phyloP scores from a whole-genome alignment of 805 yeast genomes.

The Wickerhamiella cacticola region DNA sequence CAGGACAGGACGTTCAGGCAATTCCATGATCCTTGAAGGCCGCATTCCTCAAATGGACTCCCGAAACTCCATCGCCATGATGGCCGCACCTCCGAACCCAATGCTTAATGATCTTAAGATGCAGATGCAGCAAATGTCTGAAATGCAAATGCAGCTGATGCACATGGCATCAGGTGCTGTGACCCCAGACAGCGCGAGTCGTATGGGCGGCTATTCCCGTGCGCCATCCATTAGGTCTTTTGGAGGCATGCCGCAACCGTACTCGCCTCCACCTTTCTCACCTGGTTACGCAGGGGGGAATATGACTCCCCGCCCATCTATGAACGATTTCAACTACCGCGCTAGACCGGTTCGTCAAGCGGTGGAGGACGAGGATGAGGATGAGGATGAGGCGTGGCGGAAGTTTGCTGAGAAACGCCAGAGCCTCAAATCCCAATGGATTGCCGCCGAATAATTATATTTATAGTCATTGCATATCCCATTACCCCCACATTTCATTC shows the following conservation, averaged over 20 bases:
- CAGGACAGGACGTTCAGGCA: slow-evolving; percentile 16
- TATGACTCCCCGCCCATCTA: not conserved
- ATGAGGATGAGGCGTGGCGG: slow-evolving; percentile 20
- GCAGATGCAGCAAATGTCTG: slow-evolving; percentile 28
- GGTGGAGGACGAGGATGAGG: slow-evolving; percentile 18
- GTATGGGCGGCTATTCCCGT: slow-evolving; percentile 6
- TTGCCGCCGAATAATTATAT: slow-evolving; percentile 4
- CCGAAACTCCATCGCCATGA: slow-evolving; percentile 7
- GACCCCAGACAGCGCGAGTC: not conserved
- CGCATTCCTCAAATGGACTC: not conserved
- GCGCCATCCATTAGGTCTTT: slow-evolving; percentile 10
- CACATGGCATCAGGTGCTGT: slow-evolving; percentile 2
- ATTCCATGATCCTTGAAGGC: not conserved
- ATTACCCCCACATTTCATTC: no score
- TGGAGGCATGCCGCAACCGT: not conserved
- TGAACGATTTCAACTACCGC: not conserved
- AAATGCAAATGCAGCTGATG: slow-evolving; percentile 25
- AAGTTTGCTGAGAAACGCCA: slow-evolving; percentile 19
- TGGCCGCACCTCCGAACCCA: not conserved
- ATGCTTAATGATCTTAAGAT: slow-evolving; percentile 22
- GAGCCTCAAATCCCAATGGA: slow-evolving; percentile 20
- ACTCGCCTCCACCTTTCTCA: not conserved
- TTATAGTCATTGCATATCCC: no score
- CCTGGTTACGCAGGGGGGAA: not conserved
- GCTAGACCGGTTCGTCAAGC: not conserved